A percentile compares a stretch with the other conserved stretches of the same genome.
phyloP scores from a whole-genome alignment of 2,329 filamentous ascomycete genomes.

The Fusarium pseudograminearum region DNA sequence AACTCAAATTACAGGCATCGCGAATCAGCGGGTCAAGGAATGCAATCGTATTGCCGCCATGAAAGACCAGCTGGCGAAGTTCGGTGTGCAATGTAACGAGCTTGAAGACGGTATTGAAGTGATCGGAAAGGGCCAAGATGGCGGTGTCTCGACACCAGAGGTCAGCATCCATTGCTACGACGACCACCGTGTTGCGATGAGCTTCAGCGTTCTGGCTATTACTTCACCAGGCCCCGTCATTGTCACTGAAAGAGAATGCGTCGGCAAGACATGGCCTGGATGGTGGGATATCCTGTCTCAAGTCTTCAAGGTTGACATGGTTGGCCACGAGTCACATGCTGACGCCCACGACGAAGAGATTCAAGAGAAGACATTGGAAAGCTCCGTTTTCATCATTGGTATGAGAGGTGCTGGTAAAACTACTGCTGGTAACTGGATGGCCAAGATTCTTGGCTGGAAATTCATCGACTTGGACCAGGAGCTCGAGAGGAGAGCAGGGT shows the following conservation, averaged over 20 bases:
- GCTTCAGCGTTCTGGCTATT: slow-evolving; percentile 89
- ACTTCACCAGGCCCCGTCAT: slow-evolving; percentile 78
- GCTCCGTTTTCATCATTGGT: slow-evolving; percentile 92
- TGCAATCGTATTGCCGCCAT: slow-evolving; percentile 97
- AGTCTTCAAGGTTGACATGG: slow-evolving; percentile 80
- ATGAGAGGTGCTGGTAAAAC: slow-evolving; percentile 99
- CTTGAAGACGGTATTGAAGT: slow-evolving; percentile 94
- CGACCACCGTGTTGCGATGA: slow-evolving; percentile 98
- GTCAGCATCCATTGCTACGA: slow-evolving; percentile 91
- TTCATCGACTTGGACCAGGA: slow-evolving; percentile 91
- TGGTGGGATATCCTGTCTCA: slow-evolving; percentile 95
- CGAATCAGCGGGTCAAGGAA: slow-evolving; percentile 97
- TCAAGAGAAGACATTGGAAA: slow-evolving; percentile 51
- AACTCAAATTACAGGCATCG: slow-evolving; percentile 92
- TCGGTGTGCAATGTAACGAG: slow-evolving; percentile 86
- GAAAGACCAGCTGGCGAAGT: slow-evolving; percentile 94
- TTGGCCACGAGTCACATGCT: slow-evolving; percentile 73
- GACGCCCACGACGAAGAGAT: slow-evolving; percentile 29
- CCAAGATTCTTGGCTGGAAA: slow-evolving; percentile 77
- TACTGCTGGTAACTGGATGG: slow-evolving; percentile 89
- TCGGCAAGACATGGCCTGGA: slow-evolving; percentile 97
- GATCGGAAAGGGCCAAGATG: slow-evolving; percentile 62
- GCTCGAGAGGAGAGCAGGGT: slow-evolving; percentile 78
- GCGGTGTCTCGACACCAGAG: slow-evolving; percentile 65
- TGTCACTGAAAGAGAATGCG: slow-evolving; percentile 90